Evolutionary conservation across 2,329 filamentous ascomycete genomes (phyloP).

Genomic region (Pseudocercospora fijiensis): DNA sequence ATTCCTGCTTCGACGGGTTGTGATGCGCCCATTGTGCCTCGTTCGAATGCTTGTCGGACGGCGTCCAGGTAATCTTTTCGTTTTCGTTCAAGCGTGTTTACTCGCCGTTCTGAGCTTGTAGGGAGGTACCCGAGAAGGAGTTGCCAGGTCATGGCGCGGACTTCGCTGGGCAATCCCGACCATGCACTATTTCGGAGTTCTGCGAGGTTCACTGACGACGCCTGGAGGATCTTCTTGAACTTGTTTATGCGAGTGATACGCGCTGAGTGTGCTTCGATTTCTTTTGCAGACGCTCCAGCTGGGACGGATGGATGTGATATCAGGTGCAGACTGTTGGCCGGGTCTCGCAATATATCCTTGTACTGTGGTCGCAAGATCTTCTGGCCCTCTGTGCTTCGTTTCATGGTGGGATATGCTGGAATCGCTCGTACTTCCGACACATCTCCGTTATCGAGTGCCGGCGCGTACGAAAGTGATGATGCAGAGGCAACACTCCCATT

Average conservation of each 20-base stretch:
- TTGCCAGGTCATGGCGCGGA: slow-evolving; percentile 99
- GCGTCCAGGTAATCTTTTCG: slow-evolving; percentile 95
- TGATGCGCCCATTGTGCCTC: slow-evolving; percentile 46
- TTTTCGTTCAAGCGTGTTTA: slow-evolving; percentile 87
- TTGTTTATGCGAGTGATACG: slow-evolving; percentile 95
- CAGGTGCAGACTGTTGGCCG: slow-evolving; percentile 90
- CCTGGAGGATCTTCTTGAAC: slow-evolving; percentile 92
- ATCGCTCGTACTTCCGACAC: slow-evolving; percentile 81
- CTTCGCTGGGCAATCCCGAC: slow-evolving; percentile 92
- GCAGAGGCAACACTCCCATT: slow-evolving; percentile 2
- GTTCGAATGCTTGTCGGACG: slow-evolving; percentile 67
- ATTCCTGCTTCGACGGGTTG: slow-evolving; percentile 54
- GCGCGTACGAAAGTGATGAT: neutral
- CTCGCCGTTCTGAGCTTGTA: slow-evolving; percentile 90
- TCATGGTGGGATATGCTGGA: slow-evolving; percentile 80
- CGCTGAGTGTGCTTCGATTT: slow-evolving; percentile 80
- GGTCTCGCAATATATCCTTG: slow-evolving; percentile 83
- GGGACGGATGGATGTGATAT: slow-evolving; percentile 82
- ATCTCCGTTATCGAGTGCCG: slow-evolving; percentile 80
- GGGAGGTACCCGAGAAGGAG: slow-evolving; percentile 91
- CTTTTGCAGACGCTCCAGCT: slow-evolving; percentile 72
- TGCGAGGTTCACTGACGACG: slow-evolving; percentile 80
- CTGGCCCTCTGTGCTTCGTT: slow-evolving; percentile 71
- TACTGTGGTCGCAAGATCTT: slow-evolving; percentile 97
- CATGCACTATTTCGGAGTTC: slow-evolving; percentile 85